phyloP scores from a whole-genome alignment of 192 early-diverging fungal species.

The Linnemannia hyalina region DNA sequence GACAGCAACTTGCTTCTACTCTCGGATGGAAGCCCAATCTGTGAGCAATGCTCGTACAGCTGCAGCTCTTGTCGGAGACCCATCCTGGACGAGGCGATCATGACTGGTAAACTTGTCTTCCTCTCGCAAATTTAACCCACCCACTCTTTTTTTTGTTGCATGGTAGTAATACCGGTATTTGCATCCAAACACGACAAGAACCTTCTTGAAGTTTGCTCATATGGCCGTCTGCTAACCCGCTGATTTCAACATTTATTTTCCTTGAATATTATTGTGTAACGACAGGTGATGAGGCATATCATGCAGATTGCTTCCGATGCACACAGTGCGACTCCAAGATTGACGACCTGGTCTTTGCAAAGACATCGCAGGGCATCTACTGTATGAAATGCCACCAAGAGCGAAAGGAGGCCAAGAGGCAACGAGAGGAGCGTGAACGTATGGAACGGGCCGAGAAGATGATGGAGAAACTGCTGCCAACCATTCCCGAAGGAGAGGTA shows the following conservation, averaged over 20 bases:
- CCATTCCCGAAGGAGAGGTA: constrained; percentile 50
- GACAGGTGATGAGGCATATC: constrained; percentile 81
- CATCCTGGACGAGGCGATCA: constrained; percentile 87
- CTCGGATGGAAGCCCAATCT: constrained; percentile 86
- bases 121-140: background rate
- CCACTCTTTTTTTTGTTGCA: background rate
- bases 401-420: constrained; percentile 73
- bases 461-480: constrained; percentile 43
- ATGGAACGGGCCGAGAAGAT: constrained; percentile 39
- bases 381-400: constrained; percentile 81
- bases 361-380: constrained; percentile 85
- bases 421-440: constrained; percentile 66
- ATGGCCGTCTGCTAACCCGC: background rate
- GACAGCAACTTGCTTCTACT: constrained; percentile 82
- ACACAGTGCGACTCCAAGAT: constrained; percentile 79
- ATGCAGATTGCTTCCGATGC: constrained; percentile 86
- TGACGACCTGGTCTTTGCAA: constrained; percentile 82
- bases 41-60: constrained; percentile 84
- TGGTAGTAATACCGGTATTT: background rate
- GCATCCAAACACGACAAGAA: background rate
- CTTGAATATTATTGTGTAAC: background rate
- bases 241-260: background rate
- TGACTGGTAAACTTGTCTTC: constrained; percentile 71
- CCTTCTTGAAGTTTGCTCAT: background rate
- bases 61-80: constrained; percentile 80